A percentile compares a stretch with the other conserved stretches of the same genome.
phyloP scores from a whole-genome alignment of 192 early-diverging fungal genomes.

The Spinellus fusiger region DNA sequence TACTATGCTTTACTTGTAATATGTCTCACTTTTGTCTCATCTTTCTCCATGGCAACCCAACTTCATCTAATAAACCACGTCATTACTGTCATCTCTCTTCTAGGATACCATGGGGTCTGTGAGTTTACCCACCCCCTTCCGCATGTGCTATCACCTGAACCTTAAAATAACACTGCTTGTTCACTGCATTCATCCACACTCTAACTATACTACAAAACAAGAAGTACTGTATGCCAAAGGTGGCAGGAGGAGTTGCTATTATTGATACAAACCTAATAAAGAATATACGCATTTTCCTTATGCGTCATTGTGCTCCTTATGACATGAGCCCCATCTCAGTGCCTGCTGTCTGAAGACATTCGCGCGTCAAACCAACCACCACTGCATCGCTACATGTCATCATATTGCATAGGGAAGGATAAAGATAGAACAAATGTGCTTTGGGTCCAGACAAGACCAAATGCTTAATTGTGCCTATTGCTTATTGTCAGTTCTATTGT shows the following conservation, averaged over 20 bases:
- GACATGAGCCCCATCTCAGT: conserved; percentile 22
- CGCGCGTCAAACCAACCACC: conserved; percentile 22
- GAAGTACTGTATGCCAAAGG: not conserved
- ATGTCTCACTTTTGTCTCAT: too few relatives aligned
- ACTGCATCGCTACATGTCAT: conserved; percentile 42
- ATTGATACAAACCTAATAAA: not conserved
- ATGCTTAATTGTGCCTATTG: conserved; percentile 39
- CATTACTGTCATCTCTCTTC: not conserved
- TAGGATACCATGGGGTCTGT: not conserved
- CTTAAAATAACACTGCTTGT: not conserved
- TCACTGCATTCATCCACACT: not conserved
- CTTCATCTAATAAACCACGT: not conserved
- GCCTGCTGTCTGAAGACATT: conserved; percentile 24
- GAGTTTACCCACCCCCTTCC: not conserved
- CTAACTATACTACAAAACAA: too few relatives aligned
- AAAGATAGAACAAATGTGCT: conserved; percentile 69
- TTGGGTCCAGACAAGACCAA: conserved; percentile 48
- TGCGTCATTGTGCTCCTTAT: not conserved
- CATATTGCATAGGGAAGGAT: conserved; percentile 55
- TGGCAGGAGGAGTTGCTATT: too few relatives aligned
- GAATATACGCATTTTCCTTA: not conserved
- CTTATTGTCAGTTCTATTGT: not conserved
- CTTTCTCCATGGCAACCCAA: too few relatives aligned
- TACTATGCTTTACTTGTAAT: too few relatives aligned
- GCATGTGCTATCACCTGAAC: not conserved